Percentiles rank a stretch among this genome's conserved stretches.
Evolutionary conservation across 2,329 filamentous ascomycete species (phyloP).

Genomic region (Penicillium thymicola): DNA sequence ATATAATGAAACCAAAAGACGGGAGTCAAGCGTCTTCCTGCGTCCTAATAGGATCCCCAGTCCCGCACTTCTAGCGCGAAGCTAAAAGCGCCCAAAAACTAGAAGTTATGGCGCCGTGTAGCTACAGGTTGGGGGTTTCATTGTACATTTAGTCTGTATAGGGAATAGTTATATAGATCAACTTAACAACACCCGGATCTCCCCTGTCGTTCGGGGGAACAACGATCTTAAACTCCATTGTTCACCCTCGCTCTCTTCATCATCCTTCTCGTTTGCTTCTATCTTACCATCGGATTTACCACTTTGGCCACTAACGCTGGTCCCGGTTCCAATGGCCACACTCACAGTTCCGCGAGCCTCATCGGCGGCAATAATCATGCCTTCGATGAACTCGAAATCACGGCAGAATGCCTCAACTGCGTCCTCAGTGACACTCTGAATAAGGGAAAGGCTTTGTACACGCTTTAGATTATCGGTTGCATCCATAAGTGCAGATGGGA

Average conservation of each 20-base stretch:
- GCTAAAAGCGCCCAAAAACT: not conserved
- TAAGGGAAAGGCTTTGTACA: constrained; percentile 68
- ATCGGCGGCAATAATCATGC: constrained; percentile 58
- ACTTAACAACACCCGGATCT: constrained; percentile 62
- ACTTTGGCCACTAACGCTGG: constrained; percentile 22
- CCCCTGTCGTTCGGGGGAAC: constrained; percentile 62
- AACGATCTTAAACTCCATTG: constrained; percentile 50
- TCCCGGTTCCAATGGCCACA: constrained; percentile 28
- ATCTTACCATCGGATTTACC: constrained; percentile 17
- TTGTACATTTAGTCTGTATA: not conserved
- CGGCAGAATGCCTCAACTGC: constrained; percentile 80
- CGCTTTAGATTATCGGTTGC: constrained; percentile 76
- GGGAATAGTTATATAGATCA: constrained; percentile 26
- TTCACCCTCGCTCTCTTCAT: constrained; percentile 34
- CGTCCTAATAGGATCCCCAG: not conserved
- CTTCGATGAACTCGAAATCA: constrained; percentile 73
- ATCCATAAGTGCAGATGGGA: constrained; percentile 90
- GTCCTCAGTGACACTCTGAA: constrained; percentile 73
- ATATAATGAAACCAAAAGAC: too few species aligned
- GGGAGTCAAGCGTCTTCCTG: not conserved
- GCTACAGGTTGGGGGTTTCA: not conserved
- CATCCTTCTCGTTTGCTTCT: constrained; percentile 30
- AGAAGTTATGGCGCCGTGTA: too few species aligned
- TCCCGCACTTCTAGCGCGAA: not conserved
- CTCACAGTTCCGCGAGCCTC: constrained; percentile 43